Evolutionary conservation across 1,284 basidiomycete genomes (phyloP), one percentile per base, ranked within the genome.

Genomic region (Trametes polyzona): DNA sequence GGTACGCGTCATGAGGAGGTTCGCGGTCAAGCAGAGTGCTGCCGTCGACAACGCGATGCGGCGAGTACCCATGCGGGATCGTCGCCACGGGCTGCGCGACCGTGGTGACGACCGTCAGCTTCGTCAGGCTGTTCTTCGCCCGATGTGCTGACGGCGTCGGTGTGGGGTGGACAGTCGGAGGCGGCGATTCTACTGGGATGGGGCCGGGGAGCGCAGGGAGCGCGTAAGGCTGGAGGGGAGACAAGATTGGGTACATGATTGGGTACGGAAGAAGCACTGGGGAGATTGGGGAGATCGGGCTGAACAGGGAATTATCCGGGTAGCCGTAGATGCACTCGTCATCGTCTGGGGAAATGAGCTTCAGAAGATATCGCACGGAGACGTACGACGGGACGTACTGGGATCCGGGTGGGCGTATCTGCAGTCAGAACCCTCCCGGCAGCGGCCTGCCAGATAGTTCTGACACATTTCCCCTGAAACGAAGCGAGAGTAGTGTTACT

Each of bases 381-480:
- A n/a, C 11, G 33, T 36, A 21, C 26, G 17, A 36, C 19, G n/a
- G 2, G 11, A 52, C 66, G 12, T 44, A 60, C 66, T 56, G 17
- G 66, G 65, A 23, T 71, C 71, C 4, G 75, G 71, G 52, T 81
- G 78, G 19, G 71, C 68, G 37, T 71, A 68, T 54, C 62, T 70
- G 60, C 79, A 79, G 54, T 80, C 73, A 17, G 66, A 61, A 11
- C 75, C 77, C 19, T 74, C 64, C 11, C 61, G 57, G 64, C 78
- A 80, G 11, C 58, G 59, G 0, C 79, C 78, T 0, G 69, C 62
- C 49, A 66, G 39, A 63, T 68, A 78, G 16, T 66, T 69, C 30
- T 70, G 57, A 52, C 78, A 80, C 6, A 70, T 47, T 58, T 73
- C 65, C 30, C 79, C 78, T 79, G 41, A 30, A 40, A 14, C 17